Base-by-base conservation (phyloP, 495 filamentous ascomycete genomes). In the Podospora fimiseda region DNA sequence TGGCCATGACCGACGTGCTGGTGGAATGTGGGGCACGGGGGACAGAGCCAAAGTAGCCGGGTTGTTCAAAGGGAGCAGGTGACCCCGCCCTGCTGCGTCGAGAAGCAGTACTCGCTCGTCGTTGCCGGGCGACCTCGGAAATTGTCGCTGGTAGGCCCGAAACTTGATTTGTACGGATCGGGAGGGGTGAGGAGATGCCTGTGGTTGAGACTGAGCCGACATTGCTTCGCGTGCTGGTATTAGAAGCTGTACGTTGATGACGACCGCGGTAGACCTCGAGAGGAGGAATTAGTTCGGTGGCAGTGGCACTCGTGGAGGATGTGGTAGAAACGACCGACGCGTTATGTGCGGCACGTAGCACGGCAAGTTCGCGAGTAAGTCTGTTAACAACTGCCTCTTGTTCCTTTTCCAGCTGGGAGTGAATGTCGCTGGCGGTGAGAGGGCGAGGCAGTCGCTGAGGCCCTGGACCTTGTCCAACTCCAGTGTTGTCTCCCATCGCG, bases 371-470 rank as follows among this genome's bases (percentile, higher is more conserved):
- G 50, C 90, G 83, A 2, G 88, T 92, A 48, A 96, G 79, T 43
- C 90, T 88, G 70, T 96, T 96, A 42, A 95, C 91, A 61, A 95
- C 84, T n/a, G 88, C 86, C 66, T 96, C 91, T 62, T 96, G 91
- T 61, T 95, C 91, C 62, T 91, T 89, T 70, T 96, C 91, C 36
- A 95, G 75, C 66, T 91, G 81, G 56, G 85, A 70, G 69, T 95
- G 89, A 37, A 96, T 73, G 63, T 95, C 91, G 1, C 87, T 87
- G 9, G 89, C 84, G 0, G 91, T 95, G 55, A 95, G 67, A 0
- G 90, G 91, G 43, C 87, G 79, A 0, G 90, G 89, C 58, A 92
- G 90, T 59, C 91, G 82, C 56, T 90, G 52, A 54, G 80, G 89
- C 16, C 78, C 89, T 68, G 85, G 84, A 2, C 82, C 83, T 19